These are phyloP conservation scores for Diaporthe vexans DNA, from an alignment of 2,329 filamentous ascomycete species.

Conservation along the genomic window DNA sequence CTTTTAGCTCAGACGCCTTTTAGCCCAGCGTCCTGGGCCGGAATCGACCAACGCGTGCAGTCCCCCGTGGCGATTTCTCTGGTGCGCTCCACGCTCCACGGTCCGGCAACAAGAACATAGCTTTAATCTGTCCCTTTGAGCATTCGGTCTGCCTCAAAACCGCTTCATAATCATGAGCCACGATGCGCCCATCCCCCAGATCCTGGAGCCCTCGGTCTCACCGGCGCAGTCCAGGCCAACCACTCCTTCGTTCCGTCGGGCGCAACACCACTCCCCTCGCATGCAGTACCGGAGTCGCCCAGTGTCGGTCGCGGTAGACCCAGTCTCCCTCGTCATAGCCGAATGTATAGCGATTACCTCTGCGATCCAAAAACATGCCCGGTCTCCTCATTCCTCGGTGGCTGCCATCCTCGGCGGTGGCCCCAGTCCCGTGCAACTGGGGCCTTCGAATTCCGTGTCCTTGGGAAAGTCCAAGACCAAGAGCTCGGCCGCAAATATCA, in stretches of 20 bases:
- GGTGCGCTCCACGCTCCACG: neutral
- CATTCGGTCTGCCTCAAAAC: neutral
- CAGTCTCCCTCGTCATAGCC: slow-evolving; percentile 93
- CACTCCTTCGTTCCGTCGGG: slow-evolving; percentile 47
- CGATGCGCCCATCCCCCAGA: slow-evolving; percentile 43
- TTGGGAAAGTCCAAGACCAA: slow-evolving; percentile 59
- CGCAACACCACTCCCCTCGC: slow-evolving; percentile 52
- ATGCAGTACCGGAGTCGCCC: slow-evolving; percentile 73
- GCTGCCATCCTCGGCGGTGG: slow-evolving; percentile 92
- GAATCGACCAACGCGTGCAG: slow-evolving; percentile 32
- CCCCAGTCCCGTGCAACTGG: slow-evolving; percentile 70
- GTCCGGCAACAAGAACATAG: neutral
- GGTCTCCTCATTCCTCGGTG: slow-evolving; percentile 96
- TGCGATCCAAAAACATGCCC: slow-evolving; percentile 96
- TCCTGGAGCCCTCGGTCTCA: slow-evolving; percentile 45
- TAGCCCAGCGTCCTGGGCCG: slow-evolving; percentile 7
- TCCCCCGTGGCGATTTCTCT: slow-evolving; percentile 20
- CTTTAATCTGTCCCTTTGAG: slow-evolving; percentile 25
- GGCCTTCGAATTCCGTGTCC: slow-evolving; percentile 59
- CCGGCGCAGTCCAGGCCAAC: slow-evolving; percentile 46
- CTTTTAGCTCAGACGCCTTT: slow-evolving; percentile 22
- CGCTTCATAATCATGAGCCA: slow-evolving; percentile 44
- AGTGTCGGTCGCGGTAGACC: slow-evolving; percentile 87
- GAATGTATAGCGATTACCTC: slow-evolving; percentile 99
- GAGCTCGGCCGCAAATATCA: slow-evolving; percentile 52